Conservation (phyloP, 805 yeast species). For the Saturnispora bothae region DNA sequence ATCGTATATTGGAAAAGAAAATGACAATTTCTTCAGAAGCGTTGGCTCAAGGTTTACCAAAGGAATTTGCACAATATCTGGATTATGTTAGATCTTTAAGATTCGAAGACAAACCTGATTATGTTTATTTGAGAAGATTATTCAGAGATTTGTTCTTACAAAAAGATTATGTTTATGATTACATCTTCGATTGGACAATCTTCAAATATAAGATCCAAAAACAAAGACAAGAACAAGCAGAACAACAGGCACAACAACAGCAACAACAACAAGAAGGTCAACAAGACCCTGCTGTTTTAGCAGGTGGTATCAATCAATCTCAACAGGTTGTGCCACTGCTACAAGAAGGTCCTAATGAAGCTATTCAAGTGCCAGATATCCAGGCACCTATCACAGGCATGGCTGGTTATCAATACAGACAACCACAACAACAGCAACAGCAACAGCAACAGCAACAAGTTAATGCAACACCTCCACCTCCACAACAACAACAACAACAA, state of each 20-base stretch:
- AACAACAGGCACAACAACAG: constrained; percentile 17
- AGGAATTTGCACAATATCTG: constrained; percentile 80
- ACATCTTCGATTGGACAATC: constrained; percentile 94
- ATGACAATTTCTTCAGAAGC: constrained; percentile 80
- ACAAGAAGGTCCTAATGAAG: constrained; percentile 25
- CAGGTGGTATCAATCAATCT: constrained; percentile 7
- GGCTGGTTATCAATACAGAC: constrained; percentile 9
- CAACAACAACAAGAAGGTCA: constrained; percentile 11
- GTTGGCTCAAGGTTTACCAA: constrained; percentile 84
- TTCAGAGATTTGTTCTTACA: constrained; percentile 83
- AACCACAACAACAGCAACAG: constrained; percentile 15
- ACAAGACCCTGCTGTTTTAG: not conserved
- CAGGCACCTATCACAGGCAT: constrained; percentile 13
- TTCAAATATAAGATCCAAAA: constrained; percentile 62
- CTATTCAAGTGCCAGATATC: constrained; percentile 24
- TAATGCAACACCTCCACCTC: not conserved
- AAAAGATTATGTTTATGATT: constrained; percentile 86
- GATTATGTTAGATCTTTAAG: constrained; percentile 82
- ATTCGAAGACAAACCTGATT: constrained; percentile 95
- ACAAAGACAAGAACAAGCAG: constrained; percentile 28
- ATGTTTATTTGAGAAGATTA: constrained; percentile 74
- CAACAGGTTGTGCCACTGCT: constrained; percentile 16
- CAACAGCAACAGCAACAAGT: constrained; percentile 22
- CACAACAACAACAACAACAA: constrained; percentile 20
- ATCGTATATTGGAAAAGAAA: constrained; percentile 90